A percentile compares a stretch with the other conserved stretches of the same genome.
Conservation (phyloP, 2,329 filamentous ascomycete genomes). For the Xylariaceae sp. region DNA sequence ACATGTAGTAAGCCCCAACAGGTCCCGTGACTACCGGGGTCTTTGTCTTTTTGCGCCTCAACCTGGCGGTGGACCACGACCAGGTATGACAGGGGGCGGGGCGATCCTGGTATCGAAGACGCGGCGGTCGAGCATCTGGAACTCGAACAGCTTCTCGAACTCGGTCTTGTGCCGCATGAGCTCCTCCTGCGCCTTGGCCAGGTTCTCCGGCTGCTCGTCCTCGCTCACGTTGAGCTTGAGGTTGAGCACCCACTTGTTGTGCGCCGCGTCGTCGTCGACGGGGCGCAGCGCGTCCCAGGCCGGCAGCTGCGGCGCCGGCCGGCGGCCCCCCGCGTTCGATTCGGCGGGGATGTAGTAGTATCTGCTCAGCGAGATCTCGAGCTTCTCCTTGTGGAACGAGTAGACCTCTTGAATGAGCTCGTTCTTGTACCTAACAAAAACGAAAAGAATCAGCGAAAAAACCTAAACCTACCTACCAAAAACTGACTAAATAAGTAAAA, state of each 20-base stretch:
- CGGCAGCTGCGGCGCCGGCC: conserved; percentile 35
- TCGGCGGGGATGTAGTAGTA: conserved; percentile 38
- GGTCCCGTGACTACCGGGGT: too few relatives aligned
- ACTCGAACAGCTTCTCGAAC: conserved; percentile 81
- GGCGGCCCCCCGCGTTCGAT: conserved; percentile 5
- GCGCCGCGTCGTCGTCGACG: conserved; percentile 43
- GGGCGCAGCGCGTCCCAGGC: conserved; percentile 42
- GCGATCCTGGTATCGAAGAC: conserved; percentile 29
- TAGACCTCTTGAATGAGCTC: conserved; percentile 50
- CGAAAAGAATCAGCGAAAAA: background rate
- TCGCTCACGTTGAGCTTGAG: conserved; percentile 50
- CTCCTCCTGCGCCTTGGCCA: conserved; percentile 49
- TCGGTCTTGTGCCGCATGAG: conserved; percentile 53
- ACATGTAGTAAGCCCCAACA: too few relatives aligned
- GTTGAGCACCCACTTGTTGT: conserved; percentile 52
- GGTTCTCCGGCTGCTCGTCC: conserved; percentile 52
- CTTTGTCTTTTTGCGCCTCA: too few relatives aligned
- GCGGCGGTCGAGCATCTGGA: conserved; percentile 59
- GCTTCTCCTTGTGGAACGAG: conserved; percentile 47
- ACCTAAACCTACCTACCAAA: background rate
- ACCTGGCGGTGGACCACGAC: conserved; percentile 8
- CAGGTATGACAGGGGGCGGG: conserved; percentile 17
- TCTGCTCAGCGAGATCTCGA: conserved; percentile 49
- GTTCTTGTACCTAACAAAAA: conserved; percentile 40
- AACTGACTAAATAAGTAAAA: background rate